phyloP scores from a whole-genome alignment of 495 filamentous ascomycete genomes.

The Xylaria venustula region DNA sequence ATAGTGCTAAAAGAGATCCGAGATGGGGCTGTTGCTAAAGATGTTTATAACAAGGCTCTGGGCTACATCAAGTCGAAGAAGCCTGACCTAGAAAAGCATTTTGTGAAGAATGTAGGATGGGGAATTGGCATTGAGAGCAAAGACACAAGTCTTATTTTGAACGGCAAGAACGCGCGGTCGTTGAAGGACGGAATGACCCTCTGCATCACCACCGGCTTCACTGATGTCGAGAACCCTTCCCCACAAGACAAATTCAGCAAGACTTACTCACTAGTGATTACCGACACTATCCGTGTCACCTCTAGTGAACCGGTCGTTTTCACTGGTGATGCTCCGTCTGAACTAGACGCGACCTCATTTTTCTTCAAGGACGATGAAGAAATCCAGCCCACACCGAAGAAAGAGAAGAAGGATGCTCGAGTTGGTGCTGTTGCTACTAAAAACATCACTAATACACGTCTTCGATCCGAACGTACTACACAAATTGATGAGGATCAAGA shows the following conservation, averaged over 20 bases:
- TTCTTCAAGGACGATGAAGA: slow-evolving; percentile 94
- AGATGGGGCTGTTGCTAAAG: slow-evolving; percentile 83
- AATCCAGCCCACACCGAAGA: slow-evolving; percentile 63
- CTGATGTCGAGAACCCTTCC: slow-evolving; percentile 77
- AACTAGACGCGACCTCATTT: slow-evolving; percentile 90
- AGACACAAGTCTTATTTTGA: slow-evolving; percentile 77
- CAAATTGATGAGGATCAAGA: slow-evolving; percentile 90
- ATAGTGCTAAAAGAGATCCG: slow-evolving; percentile 83
- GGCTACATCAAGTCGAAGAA: slow-evolving; percentile 77
- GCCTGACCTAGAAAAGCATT: slow-evolving; percentile 90
- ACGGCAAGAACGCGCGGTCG: slow-evolving; percentile 74
- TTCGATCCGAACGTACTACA: slow-evolving; percentile 83
- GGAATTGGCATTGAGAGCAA: slow-evolving; percentile 91
- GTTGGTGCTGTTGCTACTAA: slow-evolving; percentile 81
- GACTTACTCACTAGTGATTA: slow-evolving; percentile 82
- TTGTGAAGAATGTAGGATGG: slow-evolving; percentile 82
- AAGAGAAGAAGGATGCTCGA: slow-evolving; percentile 76
- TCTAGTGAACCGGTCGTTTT: slow-evolving; percentile 77
- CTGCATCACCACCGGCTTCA: slow-evolving; percentile 81
- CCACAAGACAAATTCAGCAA: slow-evolving; percentile 84
- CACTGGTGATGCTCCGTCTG: slow-evolving; percentile 85
- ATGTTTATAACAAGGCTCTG: slow-evolving; percentile 87
- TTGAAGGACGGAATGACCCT: slow-evolving; percentile 97
- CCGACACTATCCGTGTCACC: slow-evolving; percentile 88
- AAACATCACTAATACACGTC: slow-evolving; percentile 90